Base-by-base conservation (phyloP, 2,329 filamentous ascomycete genomes). In the Talaromyces verruculosus region DNA sequence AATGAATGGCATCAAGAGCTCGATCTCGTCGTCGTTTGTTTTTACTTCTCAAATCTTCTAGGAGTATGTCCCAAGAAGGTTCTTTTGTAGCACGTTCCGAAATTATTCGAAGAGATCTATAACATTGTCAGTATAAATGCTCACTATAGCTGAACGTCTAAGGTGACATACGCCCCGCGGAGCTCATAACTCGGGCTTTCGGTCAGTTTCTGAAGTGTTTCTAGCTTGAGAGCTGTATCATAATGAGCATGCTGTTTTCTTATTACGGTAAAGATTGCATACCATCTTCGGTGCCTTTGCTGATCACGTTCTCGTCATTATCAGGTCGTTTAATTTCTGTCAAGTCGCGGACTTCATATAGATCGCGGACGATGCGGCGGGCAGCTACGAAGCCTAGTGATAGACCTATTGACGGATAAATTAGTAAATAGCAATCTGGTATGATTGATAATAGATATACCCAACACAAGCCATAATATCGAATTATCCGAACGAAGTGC, bases 131-230 rank as follows among this genome's bases (percentile, higher is more conserved):
- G 33, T 17, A 22, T 17, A 84, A 30, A 84, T 78, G 66, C 86
- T 84, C 71, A 82, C 84, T 22, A 13, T 19, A 41, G 19, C 15
- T 10, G 13, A 58, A 11, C 1, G 17, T 13, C 22, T 30, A 33
- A 84, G 85, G 25, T 30, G 68, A 84, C 83, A 11, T 88, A 87
- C 65, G 90, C 89, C 67, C 91, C 88, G 69, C 88, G 84, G 68
- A 93, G 89, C 22, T 89, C 85, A 72, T 87, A 89, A 76, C 89
- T 94, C 67, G 89, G 89, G 75, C 90, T 90, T 61, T 85, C 82
- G 13, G 91, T 80, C 3, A 93, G 83, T 69, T 87, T 89, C 61
- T 88, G 82, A 10, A 93, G 81, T 0, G 91, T 93, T 49, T 84
- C 82, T 11, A 88, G 73, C 66, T 88, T 85, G 49, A 93, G 81